These are phyloP conservation scores for Penicillium corylophilum DNA, from an alignment of 2,329 filamentous ascomycete species.

Conservation along the genomic window DNA sequence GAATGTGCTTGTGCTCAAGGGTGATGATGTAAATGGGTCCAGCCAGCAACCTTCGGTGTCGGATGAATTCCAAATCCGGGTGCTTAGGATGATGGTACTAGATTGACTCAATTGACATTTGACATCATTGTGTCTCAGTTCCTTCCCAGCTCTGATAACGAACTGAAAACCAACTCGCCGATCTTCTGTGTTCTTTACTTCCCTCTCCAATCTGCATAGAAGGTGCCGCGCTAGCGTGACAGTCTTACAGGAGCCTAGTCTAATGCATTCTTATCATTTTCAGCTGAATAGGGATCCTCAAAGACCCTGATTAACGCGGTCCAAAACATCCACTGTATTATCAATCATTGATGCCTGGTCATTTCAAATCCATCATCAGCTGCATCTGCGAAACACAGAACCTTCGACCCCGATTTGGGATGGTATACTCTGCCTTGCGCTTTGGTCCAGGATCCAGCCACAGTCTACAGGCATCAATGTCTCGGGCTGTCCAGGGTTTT, in stretches of 20 bases:
- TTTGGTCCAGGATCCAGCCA: constrained; percentile 14
- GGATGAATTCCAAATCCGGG: too few species aligned
- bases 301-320: neutral
- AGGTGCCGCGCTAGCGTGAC: neutral
- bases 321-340: neutral
- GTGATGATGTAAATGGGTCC: too few species aligned
- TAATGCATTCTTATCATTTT: neutral
- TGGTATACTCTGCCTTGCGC: constrained; percentile 23
- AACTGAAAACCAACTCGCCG: too few species aligned
- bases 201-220: too few species aligned
- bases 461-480: neutral
- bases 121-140: too few species aligned
- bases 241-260: neutral
- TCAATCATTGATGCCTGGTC: constrained; percentile 2
- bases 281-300: neutral
- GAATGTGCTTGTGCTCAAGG: too few species aligned
- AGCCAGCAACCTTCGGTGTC: too few species aligned
- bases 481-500: too few species aligned
- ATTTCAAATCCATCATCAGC: constrained; percentile 10
- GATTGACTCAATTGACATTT: too few species aligned
- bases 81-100: too few species aligned
- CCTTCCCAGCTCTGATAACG: too few species aligned
- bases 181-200: too few species aligned
- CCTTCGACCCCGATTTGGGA: constrained; percentile 4
- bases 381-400: constrained; percentile 3